Evolutionary conservation across 495 filamentous ascomycete species (phyloP).

Genomic region (Trichoderma parareesei): DNA sequence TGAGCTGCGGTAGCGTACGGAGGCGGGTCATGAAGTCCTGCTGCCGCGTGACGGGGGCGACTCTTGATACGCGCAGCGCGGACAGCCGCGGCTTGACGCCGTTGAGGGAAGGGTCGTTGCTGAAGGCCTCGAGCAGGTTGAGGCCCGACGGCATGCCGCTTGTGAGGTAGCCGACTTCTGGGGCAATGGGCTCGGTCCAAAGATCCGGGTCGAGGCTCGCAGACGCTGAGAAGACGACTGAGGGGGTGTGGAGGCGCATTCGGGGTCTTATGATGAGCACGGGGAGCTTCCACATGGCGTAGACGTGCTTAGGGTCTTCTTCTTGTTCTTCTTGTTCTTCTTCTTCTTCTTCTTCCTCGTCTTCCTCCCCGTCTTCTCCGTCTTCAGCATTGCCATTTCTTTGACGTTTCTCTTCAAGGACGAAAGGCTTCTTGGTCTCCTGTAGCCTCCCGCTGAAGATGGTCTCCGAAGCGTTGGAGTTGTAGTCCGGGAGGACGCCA

Average conservation of each 20-base stretch:
- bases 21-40: constrained; percentile 50
- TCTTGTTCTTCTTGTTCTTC: constrained; percentile 16
- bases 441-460: constrained; percentile 57
- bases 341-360: constrained; percentile 26
- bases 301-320: constrained; percentile 37
- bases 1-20: constrained; percentile 55
- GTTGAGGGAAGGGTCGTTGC: constrained; percentile 55
- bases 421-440: constrained; percentile 51
- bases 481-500: constrained; percentile 36
- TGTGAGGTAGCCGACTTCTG: constrained; percentile 67
- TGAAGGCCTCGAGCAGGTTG: constrained; percentile 75
- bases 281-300: constrained; percentile 73
- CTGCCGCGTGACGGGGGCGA: constrained; percentile 52
- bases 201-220: constrained; percentile 57
- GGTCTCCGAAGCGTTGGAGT: constrained; percentile 49
- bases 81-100: constrained; percentile 69
- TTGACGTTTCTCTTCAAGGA: constrained; percentile 44
- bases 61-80: constrained; percentile 67
- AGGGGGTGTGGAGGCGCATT: constrained; percentile 68
- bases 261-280: constrained; percentile 71
- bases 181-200: constrained; percentile 34
- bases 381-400: constrained; percentile 18
- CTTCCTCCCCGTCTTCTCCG: constrained; percentile 23
- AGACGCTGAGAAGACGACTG: constrained; percentile 66
- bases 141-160: constrained; percentile 65